Percentiles rank a stretch among this genome's conserved stretches.
phyloP scores from a whole-genome alignment of 1,284 basidiomycete species.

The Ustilago loliicola region DNA sequence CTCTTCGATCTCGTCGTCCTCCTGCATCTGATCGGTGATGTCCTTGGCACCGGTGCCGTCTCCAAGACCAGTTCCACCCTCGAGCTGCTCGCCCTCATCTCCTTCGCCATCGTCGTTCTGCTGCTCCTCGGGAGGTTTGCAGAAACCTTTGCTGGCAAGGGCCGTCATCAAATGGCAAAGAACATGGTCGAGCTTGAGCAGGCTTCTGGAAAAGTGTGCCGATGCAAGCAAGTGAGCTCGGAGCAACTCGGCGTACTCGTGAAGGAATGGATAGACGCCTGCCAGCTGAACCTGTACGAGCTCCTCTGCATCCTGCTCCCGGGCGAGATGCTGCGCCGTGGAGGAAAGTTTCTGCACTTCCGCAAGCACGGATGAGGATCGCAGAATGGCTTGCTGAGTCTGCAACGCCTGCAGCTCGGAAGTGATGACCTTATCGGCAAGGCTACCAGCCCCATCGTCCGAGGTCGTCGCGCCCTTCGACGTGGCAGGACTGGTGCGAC shows the following conservation, averaged over 20 bases:
- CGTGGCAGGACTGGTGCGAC: slow-evolving; percentile 15
- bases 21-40: slow-evolving; percentile 68
- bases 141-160: slow-evolving; percentile 89
- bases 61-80: slow-evolving; percentile 69
- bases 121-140: slow-evolving; percentile 65
- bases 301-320: slow-evolving; percentile 18
- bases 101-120: slow-evolving; percentile 50
- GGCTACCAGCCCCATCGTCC: slow-evolving; percentile 17
- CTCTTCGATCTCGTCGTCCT: slow-evolving; percentile 96
- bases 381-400: slow-evolving; percentile 34
- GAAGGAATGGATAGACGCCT: slow-evolving; percentile 59
- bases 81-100: slow-evolving; percentile 60
- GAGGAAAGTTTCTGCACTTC: slow-evolving; percentile 33
- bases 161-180: slow-evolving; percentile 81
- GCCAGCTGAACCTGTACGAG: slow-evolving; percentile 40
- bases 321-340: slow-evolving; percentile 23
- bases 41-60: slow-evolving; percentile 73
- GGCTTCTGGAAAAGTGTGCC: slow-evolving; percentile 79
- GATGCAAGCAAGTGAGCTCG: slow-evolving; percentile 72
- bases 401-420: slow-evolving; percentile 33
- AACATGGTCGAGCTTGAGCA: slow-evolving; percentile 88
- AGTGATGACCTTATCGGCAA: slow-evolving; percentile 51
- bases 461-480: not conserved
- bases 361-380: slow-evolving; percentile 40
- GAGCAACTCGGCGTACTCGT: slow-evolving; percentile 52